Evolutionary conservation across 441 rosid genomes (phyloP).

Genomic region (Jatropha podagrica): DNA sequence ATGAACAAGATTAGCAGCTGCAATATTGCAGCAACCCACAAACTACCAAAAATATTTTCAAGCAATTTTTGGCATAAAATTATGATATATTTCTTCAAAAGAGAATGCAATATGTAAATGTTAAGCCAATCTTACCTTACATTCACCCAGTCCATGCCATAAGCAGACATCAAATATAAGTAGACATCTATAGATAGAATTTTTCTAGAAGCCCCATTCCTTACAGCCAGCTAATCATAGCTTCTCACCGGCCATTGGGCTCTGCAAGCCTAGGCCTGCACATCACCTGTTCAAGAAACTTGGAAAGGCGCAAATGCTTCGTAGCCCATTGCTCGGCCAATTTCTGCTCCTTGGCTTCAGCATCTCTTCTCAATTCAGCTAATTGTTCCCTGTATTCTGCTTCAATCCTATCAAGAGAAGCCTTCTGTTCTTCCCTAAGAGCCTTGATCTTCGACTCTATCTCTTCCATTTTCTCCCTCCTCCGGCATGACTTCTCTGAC

Average conservation of each 20-base stretch:
- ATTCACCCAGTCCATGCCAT: slow-evolving; percentile 19
- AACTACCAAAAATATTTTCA: not conserved
- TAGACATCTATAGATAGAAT: slow-evolving; percentile 23
- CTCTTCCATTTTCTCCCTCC: slow-evolving; percentile 89
- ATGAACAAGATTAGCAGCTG: not conserved
- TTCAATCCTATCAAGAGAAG: slow-evolving; percentile 73
- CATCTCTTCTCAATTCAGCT: slow-evolving; percentile 69
- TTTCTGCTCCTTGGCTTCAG: slow-evolving; percentile 89
- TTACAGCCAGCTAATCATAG: not conserved
- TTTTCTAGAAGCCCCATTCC: not conserved
- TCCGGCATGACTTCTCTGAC: slow-evolving; percentile 75
- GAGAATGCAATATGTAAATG: slow-evolving; percentile 18
- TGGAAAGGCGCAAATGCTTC: slow-evolving; percentile 66
- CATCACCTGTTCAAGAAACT: slow-evolving; percentile 76
- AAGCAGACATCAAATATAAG: slow-evolving; percentile 25
- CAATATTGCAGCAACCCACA: not conserved
- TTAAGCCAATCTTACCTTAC: slow-evolving; percentile 21
- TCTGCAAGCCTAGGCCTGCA: slow-evolving; percentile 53
- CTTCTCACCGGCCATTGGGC: slow-evolving; percentile 40
- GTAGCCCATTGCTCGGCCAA: slow-evolving; percentile 84
- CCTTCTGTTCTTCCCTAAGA: slow-evolving; percentile 85
- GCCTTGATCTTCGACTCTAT: slow-evolving; percentile 78
- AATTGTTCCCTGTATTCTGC: slow-evolving; percentile 81
- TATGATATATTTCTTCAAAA: slow-evolving; percentile 1
- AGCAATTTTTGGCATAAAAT: not conserved